Conservation (phyloP, 352 stramenopile species). For the Phytophthora sp. region DNA sequence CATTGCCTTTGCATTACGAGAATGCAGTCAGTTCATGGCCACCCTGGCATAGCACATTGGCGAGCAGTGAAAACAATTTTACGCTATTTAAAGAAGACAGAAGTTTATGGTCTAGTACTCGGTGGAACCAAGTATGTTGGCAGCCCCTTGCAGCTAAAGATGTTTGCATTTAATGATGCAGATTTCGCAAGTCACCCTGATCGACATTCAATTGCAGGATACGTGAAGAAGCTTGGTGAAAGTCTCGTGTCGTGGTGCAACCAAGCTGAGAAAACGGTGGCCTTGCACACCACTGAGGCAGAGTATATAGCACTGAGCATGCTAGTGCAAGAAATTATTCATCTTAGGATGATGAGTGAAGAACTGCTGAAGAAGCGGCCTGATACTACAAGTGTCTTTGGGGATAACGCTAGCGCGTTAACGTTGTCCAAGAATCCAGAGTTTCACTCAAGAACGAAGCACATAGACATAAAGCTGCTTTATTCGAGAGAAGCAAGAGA, state of each 20-base stretch:
- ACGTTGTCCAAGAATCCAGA: background rate
- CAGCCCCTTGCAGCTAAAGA: background rate
- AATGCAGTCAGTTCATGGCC: too few species aligned
- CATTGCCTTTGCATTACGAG: too few species aligned
- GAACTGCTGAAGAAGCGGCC: background rate
- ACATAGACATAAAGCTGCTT: background rate
- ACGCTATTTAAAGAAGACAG: too few species aligned
- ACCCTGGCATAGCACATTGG: too few species aligned
- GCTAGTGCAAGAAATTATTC: background rate
- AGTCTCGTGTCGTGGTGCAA: background rate
- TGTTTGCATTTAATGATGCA: background rate
- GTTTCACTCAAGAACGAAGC: background rate
- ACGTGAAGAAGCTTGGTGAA: background rate
- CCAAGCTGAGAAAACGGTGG: background rate
- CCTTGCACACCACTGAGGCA: background rate
- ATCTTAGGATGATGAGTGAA: slow-evolving; percentile 1
- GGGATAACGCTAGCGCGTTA: background rate
- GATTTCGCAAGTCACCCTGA: background rate
- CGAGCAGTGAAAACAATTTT: too few species aligned
- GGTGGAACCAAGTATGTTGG: background rate
- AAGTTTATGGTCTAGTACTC: too few species aligned
- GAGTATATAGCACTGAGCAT: slow-evolving; percentile 4
- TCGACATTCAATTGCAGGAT: background rate
- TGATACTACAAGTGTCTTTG: background rate
- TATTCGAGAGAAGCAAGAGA: background rate